Percentiles rank a stretch among this genome's conserved stretches.
Evolutionary conservation across 345 rosid genomes (phyloP).

Genomic region (Lumnitzera racemosa): DNA sequence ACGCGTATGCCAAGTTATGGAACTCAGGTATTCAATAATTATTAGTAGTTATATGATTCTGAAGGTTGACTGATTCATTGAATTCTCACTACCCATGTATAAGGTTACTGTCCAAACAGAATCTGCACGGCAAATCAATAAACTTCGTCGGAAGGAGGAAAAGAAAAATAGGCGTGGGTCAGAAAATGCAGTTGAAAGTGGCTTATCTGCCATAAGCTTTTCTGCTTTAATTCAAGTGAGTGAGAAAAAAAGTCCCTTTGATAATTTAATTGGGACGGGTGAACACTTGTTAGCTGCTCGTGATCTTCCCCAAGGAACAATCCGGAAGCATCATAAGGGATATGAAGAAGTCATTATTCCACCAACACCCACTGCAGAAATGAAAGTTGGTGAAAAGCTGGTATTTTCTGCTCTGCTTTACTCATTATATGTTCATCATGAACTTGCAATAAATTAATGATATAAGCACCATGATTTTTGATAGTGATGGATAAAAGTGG

Average conservation of each 20-base stretch:
- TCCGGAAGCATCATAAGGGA: conserved; percentile 77
- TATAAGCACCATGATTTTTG: neutral
- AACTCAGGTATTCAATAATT: conserved; percentile 55
- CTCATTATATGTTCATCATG: neutral
- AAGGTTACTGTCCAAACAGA: conserved; percentile 95
- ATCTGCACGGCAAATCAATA: conserved; percentile 83
- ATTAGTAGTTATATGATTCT: neutral
- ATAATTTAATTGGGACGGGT: conserved; percentile 67
- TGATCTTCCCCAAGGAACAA: conserved; percentile 93
- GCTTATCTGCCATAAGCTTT: conserved; percentile 61
- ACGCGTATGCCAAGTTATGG: conserved; percentile 91
- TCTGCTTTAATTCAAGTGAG: conserved; percentile 88
- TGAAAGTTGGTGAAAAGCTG: conserved; percentile 95
- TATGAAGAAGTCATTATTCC: conserved; percentile 93
- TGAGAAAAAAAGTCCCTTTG: conserved; percentile 61
- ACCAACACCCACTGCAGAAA: conserved; percentile 79
- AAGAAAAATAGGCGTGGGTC: conserved; percentile 67
- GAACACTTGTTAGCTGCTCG: conserved; percentile 42
- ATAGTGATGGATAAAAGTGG: no score
- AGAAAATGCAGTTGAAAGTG: conserved; percentile 60
- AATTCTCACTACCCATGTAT: conserved; percentile 12
- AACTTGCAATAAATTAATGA: neutral
- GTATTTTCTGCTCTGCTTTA: conserved; percentile 29
- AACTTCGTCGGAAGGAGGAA: conserved; percentile 96
- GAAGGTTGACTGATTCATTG: neutral